Evolutionary conservation across 805 yeast genomes (phyloP), one percentile per base, ranked within the genome.

Genomic region (Peterozyma xylosa): DNA sequence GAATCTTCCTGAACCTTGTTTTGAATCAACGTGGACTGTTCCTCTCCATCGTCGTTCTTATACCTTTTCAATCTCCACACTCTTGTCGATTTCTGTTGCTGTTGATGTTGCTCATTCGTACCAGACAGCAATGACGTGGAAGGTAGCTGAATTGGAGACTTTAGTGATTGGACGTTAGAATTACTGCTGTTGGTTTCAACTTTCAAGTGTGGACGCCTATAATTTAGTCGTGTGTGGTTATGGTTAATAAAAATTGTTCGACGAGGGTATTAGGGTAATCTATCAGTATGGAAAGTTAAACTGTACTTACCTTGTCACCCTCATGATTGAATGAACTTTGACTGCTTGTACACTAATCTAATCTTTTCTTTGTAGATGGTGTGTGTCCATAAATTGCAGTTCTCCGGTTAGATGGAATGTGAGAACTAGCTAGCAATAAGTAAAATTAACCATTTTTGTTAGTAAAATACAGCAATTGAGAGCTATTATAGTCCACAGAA

Each of bases 41-140:
- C 56, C 42, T 62, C 65, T 9, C 50, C 60, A 33, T 62, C 66
- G 32, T 56, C 63, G 36, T 52, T 51, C 39, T 52, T 59, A 43
- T 59, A 61, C 30, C 55, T 48, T 42, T 56, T 55, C 39, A 62
- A 55, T 41, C 52, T 50, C 66, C 66, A 62, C 1, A 53, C 47
- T 33, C 53, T 53, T 3, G 44, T 45, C 3, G 43, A 39, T 11
- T 32, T 32, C 13, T 13, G 34, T 32, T 32, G 13, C 15, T 13
- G 34, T 32, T 32, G 34, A 10, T 32, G 37, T 32, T 43, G 42
- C 39, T 37, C 16, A 18, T 7, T 11, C 11, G 14, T 33, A 14
- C 18, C 17, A 4, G 33, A 9, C 9, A 32, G 18, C 9, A 13
- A 30, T 35, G 32, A 36, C 11, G 39, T 36, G 18, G 14, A 5